Evolutionary conservation across 139 green algal species (phyloP).

Genomic region (Ulvella scutata): DNA sequence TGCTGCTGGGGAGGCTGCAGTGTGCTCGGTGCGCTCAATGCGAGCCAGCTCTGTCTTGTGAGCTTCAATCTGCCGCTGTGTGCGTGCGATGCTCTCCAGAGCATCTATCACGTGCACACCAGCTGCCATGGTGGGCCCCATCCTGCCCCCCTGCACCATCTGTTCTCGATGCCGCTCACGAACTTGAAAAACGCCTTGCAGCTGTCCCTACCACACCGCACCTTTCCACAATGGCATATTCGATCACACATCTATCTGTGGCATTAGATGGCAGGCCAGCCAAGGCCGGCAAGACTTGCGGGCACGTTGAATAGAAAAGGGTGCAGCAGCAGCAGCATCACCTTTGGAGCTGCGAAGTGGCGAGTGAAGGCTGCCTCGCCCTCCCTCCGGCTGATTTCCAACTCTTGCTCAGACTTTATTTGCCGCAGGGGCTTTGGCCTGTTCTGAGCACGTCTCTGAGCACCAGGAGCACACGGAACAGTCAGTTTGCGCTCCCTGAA

Average conservation of each 20-base stretch:
- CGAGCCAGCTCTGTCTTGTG: not conserved
- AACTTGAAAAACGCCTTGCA: no score
- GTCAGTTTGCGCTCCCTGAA: not conserved
- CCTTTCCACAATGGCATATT: no score
- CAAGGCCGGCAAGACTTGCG: no score
- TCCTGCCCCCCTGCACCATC: no score
- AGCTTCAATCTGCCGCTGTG: not conserved
- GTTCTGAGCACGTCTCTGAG: not conserved
- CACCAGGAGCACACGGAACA: not conserved
- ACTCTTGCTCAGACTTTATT: conserved; percentile 45
- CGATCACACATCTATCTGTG: no score
- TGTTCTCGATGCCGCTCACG: no score
- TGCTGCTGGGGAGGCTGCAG: no score
- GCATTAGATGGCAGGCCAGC: no score
- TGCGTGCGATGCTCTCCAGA: not conserved
- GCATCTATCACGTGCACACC: not conserved
- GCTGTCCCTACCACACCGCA: no score
- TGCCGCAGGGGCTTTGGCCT: not conserved
- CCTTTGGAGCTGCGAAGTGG: conserved; percentile 15
- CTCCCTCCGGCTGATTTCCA: conserved; percentile 25
- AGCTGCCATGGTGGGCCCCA: not conserved
- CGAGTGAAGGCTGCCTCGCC: conserved; percentile 12
- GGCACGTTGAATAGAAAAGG: no score
- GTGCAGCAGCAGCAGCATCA: no score
- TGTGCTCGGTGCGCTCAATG: not conserved